Conservation (phyloP, 768 basidiomycete genomes). For the Tylopilus sp. region DNA sequence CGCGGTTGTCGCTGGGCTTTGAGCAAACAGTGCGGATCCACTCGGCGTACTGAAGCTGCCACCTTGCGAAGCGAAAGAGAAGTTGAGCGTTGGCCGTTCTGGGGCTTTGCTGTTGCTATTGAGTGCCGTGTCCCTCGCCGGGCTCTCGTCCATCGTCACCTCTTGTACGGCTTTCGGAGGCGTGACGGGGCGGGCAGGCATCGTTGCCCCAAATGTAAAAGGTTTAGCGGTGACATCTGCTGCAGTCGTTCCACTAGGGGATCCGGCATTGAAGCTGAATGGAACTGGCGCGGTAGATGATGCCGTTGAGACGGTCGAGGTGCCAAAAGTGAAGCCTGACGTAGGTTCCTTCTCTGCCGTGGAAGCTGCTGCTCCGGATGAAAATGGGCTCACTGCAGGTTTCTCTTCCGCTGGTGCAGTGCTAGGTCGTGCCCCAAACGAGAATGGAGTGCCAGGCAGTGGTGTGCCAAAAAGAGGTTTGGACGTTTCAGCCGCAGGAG, state of each 20-base stretch:
- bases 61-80: constrained; percentile 44
- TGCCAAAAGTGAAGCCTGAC: constrained; percentile 43
- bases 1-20: constrained; percentile 30
- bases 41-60: constrained; percentile 41
- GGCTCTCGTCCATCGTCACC: constrained; percentile 80
- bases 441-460: constrained; percentile 34
- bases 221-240: constrained; percentile 47
- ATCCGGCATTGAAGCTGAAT: constrained; percentile 51
- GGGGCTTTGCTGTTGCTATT: constrained; percentile 37
- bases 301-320: constrained; percentile 33
- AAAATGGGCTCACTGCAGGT: constrained; percentile 15
- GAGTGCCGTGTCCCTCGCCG: constrained; percentile 56
- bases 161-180: constrained; percentile 67
- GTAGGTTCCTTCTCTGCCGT: constrained; percentile 35
- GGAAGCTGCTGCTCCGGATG: constrained; percentile 34
- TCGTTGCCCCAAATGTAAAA: constrained; percentile 50
- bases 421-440: constrained; percentile 37
- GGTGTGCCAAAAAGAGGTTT: constrained; percentile 42
- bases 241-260: constrained; percentile 32
- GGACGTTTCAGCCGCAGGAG: constrained; percentile 32
- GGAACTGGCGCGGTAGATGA: constrained; percentile 28
- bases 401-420: constrained; percentile 25
- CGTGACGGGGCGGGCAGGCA: constrained; percentile 50
- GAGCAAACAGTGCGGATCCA: constrained; percentile 34
- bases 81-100: constrained; percentile 41